Evolutionary conservation across 176 grass and related monocot species (phyloP).

Genomic region (Avena eriantha): DNA sequence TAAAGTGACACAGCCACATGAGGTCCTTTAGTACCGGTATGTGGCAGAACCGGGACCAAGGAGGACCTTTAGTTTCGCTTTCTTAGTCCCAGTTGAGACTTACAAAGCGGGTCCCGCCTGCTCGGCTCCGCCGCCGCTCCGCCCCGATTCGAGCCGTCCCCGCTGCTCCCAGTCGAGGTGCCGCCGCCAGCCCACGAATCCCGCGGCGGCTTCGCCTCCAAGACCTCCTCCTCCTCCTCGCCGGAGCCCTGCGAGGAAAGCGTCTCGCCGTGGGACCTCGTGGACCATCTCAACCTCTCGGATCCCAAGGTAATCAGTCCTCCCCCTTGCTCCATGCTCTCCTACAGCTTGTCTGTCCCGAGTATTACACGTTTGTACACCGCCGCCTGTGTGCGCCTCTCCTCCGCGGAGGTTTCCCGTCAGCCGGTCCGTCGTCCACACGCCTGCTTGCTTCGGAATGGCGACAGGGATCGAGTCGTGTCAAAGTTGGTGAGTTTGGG

Average conservation of each 20-base stretch:
- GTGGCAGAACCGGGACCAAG: too few relatives aligned
- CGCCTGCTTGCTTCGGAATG: not conserved
- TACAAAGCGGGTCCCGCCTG: too few relatives aligned
- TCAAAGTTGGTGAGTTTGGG: too few relatives aligned
- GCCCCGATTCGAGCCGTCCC: not conserved
- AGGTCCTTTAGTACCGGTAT: too few relatives aligned
- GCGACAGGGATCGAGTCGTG: too few relatives aligned
- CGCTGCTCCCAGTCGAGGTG: not conserved
- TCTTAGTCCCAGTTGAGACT: too few relatives aligned
- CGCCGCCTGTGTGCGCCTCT: not conserved
- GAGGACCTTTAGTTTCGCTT: too few relatives aligned
- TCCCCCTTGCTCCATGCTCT: not conserved
- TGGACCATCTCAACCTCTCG: constrained; percentile 29
- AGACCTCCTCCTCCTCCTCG: not conserved
- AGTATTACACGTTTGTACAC: not conserved
- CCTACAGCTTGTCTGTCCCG: not conserved
- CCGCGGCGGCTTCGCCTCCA: not conserved
- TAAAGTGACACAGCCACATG: too few relatives aligned
- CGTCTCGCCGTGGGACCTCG: constrained; percentile 55
- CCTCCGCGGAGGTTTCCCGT: not conserved
- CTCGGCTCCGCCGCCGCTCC: not conserved
- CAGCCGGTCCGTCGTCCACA: not conserved
- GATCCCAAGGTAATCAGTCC: constrained; percentile 37
- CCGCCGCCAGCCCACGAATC: not conserved
- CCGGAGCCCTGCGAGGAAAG: constrained; percentile 36